Conservation (phyloP, 108 stramenopile species). For the Cyclotella baltica region DNA sequence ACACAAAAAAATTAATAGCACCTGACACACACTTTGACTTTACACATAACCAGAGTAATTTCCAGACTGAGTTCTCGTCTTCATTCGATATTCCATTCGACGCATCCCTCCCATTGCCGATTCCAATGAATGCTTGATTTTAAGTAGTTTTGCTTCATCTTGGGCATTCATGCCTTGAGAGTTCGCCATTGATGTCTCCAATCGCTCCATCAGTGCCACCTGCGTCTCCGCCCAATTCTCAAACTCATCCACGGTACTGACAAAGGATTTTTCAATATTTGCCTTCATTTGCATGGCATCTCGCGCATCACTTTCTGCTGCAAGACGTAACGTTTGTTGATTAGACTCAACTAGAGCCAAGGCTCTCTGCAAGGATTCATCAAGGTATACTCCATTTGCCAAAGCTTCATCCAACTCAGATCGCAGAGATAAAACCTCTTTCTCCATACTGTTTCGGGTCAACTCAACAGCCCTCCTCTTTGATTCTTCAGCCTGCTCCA, state of each 20-base stretch:
- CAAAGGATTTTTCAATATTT: conserved; percentile 21
- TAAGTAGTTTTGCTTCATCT: neutral
- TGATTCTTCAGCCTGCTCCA: conserved; percentile 29
- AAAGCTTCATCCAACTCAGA: conserved; percentile 21
- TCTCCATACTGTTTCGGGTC: conserved; percentile 16
- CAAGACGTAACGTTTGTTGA: conserved; percentile 20
- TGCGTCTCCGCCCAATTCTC: conserved; percentile 25
- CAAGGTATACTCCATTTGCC: conserved; percentile 16
- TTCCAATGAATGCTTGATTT: conserved; percentile 9
- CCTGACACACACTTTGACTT: neutral
- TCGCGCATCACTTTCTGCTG: conserved; percentile 21
- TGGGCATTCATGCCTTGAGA: neutral
- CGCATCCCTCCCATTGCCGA: conserved; percentile 1
- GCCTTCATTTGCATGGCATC: conserved; percentile 18
- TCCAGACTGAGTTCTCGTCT: neutral
- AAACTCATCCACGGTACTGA: conserved; percentile 24
- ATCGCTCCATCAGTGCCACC: conserved; percentile 15
- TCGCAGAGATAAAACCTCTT: conserved; percentile 23
- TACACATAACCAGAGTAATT: conserved; percentile 1
- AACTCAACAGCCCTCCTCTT: conserved; percentile 28
- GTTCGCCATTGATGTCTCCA: conserved; percentile 1
- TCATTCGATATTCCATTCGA: conserved; percentile 15
- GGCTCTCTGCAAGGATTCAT: conserved; percentile 12
- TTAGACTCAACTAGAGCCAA: conserved; percentile 30
- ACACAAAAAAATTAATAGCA: neutral